Percentiles rank a stretch among this genome's conserved stretches.
Conservation (phyloP, 345 rosid species). For the Citrus inodora region DNA sequence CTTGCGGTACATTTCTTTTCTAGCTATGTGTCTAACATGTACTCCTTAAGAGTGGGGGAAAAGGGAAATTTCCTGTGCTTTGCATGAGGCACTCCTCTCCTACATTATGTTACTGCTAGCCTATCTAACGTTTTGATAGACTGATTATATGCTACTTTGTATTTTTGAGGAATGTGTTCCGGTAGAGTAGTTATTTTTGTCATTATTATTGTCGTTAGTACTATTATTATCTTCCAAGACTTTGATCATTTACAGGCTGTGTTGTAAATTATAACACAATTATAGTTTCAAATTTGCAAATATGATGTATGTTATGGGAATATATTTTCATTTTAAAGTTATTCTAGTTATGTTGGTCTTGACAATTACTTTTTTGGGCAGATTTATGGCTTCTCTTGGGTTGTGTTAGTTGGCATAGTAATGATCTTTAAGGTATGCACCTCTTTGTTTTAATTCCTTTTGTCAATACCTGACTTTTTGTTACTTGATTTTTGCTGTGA, state of each 20-base stretch:
- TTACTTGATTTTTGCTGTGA: not conserved
- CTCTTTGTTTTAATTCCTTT: not conserved
- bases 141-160: not conserved
- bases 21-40: not conserved
- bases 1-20: constrained; percentile 55
- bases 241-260: not conserved
- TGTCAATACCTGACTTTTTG: constrained; percentile 5
- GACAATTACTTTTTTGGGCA: constrained; percentile 29
- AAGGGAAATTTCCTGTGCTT: not conserved
- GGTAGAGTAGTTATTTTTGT: not conserved
- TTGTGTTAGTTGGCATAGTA: constrained; percentile 58
- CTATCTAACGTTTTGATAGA: not conserved
- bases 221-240: not conserved
- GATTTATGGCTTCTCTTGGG: constrained; percentile 96
- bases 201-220: not conserved
- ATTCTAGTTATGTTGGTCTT: constrained; percentile 9
- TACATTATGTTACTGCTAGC: not conserved
- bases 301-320: not conserved
- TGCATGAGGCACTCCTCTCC: not conserved
- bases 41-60: not conserved
- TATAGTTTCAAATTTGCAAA: not conserved
- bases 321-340: not conserved
- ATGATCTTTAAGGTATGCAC: constrained; percentile 72
- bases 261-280: not conserved
- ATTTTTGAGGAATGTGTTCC: not conserved